Evolutionary conservation across 129 eudicot species (phyloP), one percentile per base, ranked within the genome.

Genomic region (Flaveria brownii): DNA sequence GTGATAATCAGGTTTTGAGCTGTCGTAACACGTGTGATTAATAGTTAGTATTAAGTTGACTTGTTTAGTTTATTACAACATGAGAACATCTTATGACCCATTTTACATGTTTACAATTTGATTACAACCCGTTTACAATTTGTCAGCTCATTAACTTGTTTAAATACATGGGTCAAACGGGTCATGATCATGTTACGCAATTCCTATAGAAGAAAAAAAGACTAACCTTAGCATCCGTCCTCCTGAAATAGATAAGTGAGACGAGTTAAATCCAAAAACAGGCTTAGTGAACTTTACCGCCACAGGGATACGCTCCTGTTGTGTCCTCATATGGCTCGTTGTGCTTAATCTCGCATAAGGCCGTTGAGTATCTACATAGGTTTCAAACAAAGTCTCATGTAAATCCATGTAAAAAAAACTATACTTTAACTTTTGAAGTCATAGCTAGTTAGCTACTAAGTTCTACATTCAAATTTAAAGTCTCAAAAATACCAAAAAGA

Each of bases 311-410:
- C 69, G 82, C 43, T 80, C 81, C 52, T 93, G 90, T 63, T 72
- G 84, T 41, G 98, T 91, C 85, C 87, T 81, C 89, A 59, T 87
- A 68, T 78, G 85, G 57, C 88, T 87, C 6, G 82, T 82, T 9
- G 97, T 84, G 74, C 96, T 93, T 90, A 93, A 85, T 82, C 80
- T 88, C 73, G 88, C 96, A 43, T 82, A 51, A 55, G 98, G 96
- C 77, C 97, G 81, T 83, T 82, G 82, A 71, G 93, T 79, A 84
- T 93, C 98, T 93, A 84, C 62, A 83, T 28, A 71, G 11, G 43
- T 30, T 43, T 66, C 78, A 77, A 77, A 46, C 63, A 68, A 59
- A 55, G 22, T 16, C 36, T 51, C 47, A 18, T 10, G 63, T 72
- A 28, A 28, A 18, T 55, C 15, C 45, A 16, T 16, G 50, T 20